Evolutionary conservation across 768 basidiomycete genomes (phyloP).

Genomic region (Heimioporus sp.): DNA sequence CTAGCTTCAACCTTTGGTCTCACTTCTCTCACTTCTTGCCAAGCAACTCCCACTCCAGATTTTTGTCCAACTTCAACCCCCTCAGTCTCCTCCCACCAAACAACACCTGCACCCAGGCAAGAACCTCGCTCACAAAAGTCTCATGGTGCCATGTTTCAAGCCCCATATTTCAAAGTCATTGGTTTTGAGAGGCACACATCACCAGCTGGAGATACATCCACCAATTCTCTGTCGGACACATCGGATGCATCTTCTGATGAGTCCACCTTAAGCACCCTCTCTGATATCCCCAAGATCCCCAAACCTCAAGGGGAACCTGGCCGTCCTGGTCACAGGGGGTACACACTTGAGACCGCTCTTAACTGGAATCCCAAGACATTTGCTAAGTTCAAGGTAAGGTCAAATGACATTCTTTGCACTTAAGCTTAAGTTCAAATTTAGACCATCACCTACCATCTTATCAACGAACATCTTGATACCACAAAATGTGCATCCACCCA

Average conservation of each 20-base stretch:
- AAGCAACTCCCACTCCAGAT: too few species aligned
- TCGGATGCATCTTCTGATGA: too few species aligned
- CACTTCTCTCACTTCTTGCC: too few species aligned
- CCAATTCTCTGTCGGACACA: neutral
- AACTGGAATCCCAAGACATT: constrained; percentile 18
- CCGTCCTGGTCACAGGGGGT: constrained; percentile 21
- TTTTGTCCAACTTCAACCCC: too few species aligned
- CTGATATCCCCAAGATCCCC: constrained; percentile 11
- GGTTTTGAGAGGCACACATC: too few species aligned
- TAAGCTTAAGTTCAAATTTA: neutral
- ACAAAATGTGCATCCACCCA: constrained; percentile 9
- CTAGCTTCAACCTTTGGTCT: too few species aligned
- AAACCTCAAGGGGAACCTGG: constrained; percentile 27
- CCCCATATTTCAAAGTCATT: too few species aligned
- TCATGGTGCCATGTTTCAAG: too few species aligned
- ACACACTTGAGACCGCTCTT: constrained; percentile 20
- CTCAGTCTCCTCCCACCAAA: too few species aligned
- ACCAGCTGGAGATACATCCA: neutral
- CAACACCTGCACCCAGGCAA: too few species aligned
- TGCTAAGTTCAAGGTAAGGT: constrained; percentile 18
- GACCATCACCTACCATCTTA: neutral
- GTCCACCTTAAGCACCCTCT: neutral
- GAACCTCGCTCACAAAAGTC: too few species aligned
- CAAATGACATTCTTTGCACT: neutral
- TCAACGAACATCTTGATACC: constrained; percentile 5